Conservation (phyloP, 345 rosid genomes). For the Populus ilicifolia region DNA sequence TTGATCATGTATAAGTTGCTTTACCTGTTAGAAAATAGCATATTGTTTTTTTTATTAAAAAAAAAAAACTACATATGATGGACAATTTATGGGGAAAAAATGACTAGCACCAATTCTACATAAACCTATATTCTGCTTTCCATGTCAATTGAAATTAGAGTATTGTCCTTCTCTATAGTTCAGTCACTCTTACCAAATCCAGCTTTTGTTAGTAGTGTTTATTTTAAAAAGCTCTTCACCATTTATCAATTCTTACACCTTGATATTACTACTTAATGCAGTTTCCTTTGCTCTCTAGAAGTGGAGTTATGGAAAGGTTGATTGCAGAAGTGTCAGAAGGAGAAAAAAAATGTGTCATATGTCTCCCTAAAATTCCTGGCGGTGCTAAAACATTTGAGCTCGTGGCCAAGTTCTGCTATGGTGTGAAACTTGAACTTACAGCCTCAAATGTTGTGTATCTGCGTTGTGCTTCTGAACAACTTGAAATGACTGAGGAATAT, state of each 20-base stretch:
- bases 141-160: background rate
- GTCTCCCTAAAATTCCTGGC: constrained; percentile 67
- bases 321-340: constrained; percentile 76
- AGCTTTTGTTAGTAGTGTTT: background rate
- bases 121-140: background rate
- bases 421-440: constrained; percentile 94
- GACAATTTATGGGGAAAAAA: background rate
- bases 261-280: constrained; percentile 32
- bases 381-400: constrained; percentile 93
- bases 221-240: background rate
- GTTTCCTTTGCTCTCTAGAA: constrained; percentile 95
- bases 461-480: constrained; percentile 80
- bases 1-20: background rate
- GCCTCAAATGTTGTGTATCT: constrained; percentile 81
- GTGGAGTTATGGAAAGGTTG: constrained; percentile 84
- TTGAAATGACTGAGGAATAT: constrained; percentile 90
- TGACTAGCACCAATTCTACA: background rate
- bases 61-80: no score
- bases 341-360: constrained; percentile 61
- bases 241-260: constrained; percentile 11
- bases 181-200: background rate
- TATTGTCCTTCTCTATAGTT: background rate
- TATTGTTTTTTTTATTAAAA: background rate
- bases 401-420: constrained; percentile 92
- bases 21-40: background rate